Conservation (phyloP, 1,139 yeast genomes). For the Candida mesenterica region DNA sequence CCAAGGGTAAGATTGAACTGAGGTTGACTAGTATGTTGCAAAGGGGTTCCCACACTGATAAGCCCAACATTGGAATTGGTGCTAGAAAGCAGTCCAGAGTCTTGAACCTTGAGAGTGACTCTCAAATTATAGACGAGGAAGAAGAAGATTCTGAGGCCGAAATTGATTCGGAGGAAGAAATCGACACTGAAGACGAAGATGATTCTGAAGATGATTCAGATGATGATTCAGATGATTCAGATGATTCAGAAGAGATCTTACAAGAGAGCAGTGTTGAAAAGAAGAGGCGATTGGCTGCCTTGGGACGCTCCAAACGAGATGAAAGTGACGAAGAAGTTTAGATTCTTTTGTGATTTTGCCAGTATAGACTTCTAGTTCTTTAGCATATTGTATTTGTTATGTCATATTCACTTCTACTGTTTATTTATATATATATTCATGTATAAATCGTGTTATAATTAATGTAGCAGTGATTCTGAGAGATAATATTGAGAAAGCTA, state of each 20-base stretch:
- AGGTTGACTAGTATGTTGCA: constrained; percentile 26
- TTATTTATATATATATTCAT: too few species aligned
- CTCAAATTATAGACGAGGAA: not conserved
- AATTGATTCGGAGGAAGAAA: constrained; percentile 17
- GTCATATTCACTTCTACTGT: too few species aligned
- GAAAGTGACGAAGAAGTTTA: constrained; percentile 59
- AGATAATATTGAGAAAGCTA: too few species aligned
- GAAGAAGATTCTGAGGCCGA: constrained; percentile 10
- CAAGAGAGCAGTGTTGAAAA: constrained; percentile 72
- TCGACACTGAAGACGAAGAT: constrained; percentile 10
- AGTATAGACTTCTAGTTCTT: not conserved
- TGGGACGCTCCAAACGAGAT: constrained; percentile 54
- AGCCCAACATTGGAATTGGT: constrained; percentile 5
- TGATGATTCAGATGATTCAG: constrained; percentile 20
- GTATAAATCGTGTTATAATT: too few species aligned
- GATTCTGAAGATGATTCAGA: too few species aligned
- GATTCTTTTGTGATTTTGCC: not conserved
- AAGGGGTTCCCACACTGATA: constrained; percentile 3
- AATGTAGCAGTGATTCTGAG: too few species aligned
- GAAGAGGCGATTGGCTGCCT: constrained; percentile 75
- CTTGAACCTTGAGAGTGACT: constrained; percentile 4
- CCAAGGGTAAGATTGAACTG: constrained; percentile 26
- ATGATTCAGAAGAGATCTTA: constrained; percentile 24
- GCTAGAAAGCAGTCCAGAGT: constrained; percentile 7
- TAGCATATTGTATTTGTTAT: not conserved